phyloP scores from a whole-genome alignment of 345 rosid species.

The Bruguiera parviflora region DNA sequence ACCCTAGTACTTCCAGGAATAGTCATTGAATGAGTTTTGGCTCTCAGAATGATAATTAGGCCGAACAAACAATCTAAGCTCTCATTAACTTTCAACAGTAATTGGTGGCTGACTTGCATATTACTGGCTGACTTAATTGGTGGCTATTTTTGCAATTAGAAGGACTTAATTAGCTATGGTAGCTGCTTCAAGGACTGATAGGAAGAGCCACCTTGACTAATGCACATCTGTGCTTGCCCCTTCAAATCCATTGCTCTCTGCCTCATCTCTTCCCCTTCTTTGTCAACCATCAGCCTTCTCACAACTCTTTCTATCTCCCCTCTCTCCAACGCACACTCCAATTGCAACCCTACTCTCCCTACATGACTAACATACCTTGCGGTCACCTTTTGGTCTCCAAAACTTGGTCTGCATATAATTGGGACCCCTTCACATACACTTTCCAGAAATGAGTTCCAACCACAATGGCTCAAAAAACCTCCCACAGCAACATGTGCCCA shows the following conservation, averaged over 20 bases:
- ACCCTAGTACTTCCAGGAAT: no score
- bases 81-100: no score
- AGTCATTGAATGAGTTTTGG: no score
- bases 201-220: conserved; percentile 11
- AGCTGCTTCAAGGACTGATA: conserved; percentile 15
- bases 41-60: no score
- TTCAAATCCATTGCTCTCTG: conserved; percentile 8
- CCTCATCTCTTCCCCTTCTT: conserved; percentile 11
- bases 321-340: conserved; percentile 31
- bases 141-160: not conserved
- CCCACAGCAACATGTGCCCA: conserved; percentile 42
- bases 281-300: conserved; percentile 14
- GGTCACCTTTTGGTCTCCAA: conserved; percentile 39
- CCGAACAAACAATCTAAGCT: no score
- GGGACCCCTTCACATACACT: conserved; percentile 52
- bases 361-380: conserved; percentile 39
- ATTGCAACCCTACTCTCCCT: conserved; percentile 40
- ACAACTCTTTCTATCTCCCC: conserved; percentile 2
- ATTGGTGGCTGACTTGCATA: no score
- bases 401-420: conserved; percentile 40
- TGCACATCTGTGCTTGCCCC: conserved; percentile 3
- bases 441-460: conserved; percentile 51
- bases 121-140: no score
- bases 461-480: conserved; percentile 51
- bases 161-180: conserved; percentile 7